phyloP scores from a whole-genome alignment of 78 protist species.

The Salpingoeca rosetta region DNA sequence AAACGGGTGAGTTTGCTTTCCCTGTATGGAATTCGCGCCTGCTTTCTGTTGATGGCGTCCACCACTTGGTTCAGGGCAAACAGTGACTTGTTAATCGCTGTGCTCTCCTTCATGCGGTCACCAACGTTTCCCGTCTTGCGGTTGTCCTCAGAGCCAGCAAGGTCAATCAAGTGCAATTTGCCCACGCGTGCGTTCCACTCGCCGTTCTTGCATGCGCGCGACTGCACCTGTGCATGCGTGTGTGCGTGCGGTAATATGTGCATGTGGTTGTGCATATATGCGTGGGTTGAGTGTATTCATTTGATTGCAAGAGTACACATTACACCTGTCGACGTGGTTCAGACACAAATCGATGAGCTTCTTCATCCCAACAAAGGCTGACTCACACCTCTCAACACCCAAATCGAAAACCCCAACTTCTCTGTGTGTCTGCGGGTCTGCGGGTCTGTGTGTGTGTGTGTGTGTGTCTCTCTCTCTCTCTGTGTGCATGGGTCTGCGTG shows the following conservation, averaged over 20 bases:
- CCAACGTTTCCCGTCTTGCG: neutral
- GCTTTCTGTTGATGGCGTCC: neutral
- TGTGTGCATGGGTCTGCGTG: neutral
- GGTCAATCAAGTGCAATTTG: constrained; percentile 1
- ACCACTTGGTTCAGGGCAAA: constrained; percentile 5
- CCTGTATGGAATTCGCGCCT: neutral
- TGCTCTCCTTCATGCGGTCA: constrained; percentile 4
- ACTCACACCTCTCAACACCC: too few relatives aligned
- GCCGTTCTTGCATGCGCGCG: neutral
- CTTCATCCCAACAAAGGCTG: too few relatives aligned
- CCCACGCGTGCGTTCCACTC: neutral
- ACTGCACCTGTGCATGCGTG: neutral
- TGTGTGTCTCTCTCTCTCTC: neutral
- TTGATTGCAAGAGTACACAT: too few relatives aligned
- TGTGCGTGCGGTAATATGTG: neutral
- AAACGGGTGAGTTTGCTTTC: constrained; percentile 3
- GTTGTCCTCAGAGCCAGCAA: constrained; percentile 20
- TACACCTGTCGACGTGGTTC: too few relatives aligned
- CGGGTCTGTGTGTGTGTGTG: neutral
- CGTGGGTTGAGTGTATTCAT: too few relatives aligned
- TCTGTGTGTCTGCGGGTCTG: neutral
- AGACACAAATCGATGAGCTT: too few relatives aligned
- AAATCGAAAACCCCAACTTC: too few relatives aligned
- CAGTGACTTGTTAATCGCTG: constrained; percentile 12
- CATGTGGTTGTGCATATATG: neutral